Percentiles rank a stretch among this genome's conserved stretches.
Evolutionary conservation across 2,329 filamentous ascomycete species (phyloP).

Genomic region (Proliferodiscus dingleyae): DNA sequence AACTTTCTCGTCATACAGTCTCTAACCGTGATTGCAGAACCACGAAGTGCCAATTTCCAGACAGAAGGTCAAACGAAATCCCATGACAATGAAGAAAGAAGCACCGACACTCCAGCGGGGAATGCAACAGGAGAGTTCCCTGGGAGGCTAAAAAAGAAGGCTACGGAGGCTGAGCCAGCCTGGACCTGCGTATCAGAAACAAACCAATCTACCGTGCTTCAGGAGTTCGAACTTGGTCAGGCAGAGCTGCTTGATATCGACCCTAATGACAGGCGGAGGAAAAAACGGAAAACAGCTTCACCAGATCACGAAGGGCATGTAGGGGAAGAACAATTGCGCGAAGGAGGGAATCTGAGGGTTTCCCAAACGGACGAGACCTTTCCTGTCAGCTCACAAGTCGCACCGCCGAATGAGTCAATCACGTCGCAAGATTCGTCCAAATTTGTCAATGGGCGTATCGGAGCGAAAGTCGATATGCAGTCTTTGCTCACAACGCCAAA

Average conservation of each 20-base stretch:
- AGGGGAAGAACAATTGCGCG: constrained; percentile 5
- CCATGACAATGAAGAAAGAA: background rate
- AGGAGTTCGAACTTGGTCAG: constrained; percentile 2
- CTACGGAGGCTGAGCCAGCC: background rate
- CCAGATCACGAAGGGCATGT: constrained; percentile 17
- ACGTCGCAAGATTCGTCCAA: background rate
- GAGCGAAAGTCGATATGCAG: no score
- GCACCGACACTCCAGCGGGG: background rate
- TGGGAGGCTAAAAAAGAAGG: background rate
- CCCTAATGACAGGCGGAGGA: constrained; percentile 34
- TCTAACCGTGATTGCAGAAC: background rate
- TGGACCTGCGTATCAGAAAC: background rate
- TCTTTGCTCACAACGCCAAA: no score
- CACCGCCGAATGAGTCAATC: background rate
- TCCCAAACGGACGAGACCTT: background rate
- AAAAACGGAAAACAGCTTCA: constrained; percentile 40
- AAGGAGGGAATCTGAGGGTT: background rate
- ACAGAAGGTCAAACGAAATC: background rate
- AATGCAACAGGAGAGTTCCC: background rate
- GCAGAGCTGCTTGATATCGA: constrained; percentile 28
- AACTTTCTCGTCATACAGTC: background rate
- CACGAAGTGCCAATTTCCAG: background rate
- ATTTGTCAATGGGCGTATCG: background rate
- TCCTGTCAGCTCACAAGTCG: background rate
- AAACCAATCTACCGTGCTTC: background rate